Percentiles rank a stretch among this genome's conserved stretches.
Evolutionary conservation across 164 flowering plant species (phyloP).

Genomic region (Aristolochia fimbriata): DNA sequence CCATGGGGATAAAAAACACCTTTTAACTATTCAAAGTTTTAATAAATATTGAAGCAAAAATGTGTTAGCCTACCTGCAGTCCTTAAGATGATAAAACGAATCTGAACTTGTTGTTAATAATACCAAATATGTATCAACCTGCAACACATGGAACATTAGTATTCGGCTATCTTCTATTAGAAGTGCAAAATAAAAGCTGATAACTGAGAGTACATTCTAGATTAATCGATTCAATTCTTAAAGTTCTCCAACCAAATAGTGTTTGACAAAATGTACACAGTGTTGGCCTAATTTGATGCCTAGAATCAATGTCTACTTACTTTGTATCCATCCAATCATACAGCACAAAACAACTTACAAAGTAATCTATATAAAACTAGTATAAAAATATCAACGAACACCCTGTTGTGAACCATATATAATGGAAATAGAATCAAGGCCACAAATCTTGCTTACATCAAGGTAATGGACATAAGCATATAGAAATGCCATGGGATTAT

Average conservation of each 20-base stretch:
- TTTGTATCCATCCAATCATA: no score
- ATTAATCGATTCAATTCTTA: no score
- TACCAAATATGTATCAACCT: constrained; percentile 85
- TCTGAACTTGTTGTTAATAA: constrained; percentile 94
- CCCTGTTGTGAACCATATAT: no score
- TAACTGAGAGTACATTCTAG: no score
- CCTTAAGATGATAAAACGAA: constrained; percentile 94
- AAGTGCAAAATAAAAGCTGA: background rate
- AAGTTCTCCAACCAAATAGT: no score
- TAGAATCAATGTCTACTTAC: no score
- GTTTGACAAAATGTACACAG: no score
- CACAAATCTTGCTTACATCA: constrained; percentile 54
- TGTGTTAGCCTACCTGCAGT: constrained; percentile 59
- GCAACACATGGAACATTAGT: constrained; percentile 11
- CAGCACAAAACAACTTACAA: no score
- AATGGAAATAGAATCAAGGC: background rate
- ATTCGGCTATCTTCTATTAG: background rate
- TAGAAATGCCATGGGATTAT: constrained; percentile 91
- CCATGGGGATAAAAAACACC: background rate
- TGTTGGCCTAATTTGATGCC: no score
- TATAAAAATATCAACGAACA: no score
- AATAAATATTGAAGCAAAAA: background rate
- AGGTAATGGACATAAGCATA: constrained; percentile 87
- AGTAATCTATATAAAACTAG: no score
- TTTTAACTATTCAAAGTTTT: background rate